These are phyloP conservation scores for Cercis canadensis DNA, from an alignment of 306 rosid genomes.

Conservation along the genomic window DNA sequence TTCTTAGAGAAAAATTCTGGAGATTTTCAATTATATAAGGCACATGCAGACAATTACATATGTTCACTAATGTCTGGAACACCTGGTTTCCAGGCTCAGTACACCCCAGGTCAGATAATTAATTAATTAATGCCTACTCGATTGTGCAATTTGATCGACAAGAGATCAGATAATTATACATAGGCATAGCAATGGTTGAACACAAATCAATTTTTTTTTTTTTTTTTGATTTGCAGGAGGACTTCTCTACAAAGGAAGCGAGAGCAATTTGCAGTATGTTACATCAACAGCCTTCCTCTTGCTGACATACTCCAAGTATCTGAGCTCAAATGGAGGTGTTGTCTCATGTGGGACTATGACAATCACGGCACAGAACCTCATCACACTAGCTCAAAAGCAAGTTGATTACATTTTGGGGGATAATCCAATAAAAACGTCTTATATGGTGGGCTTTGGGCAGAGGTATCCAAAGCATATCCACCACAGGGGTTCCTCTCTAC, in stretches of 20 bases:
- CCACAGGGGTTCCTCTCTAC: constrained; percentile 85
- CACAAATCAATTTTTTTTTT: too few relatives aligned
- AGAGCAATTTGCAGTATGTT: constrained; percentile 84
- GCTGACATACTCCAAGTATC: constrained; percentile 66
- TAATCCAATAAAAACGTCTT: constrained; percentile 72
- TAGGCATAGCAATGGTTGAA: too few relatives aligned
- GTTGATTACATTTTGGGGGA: constrained; percentile 85
- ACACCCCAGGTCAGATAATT: constrained; percentile 68
- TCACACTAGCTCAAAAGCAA: constrained; percentile 67
- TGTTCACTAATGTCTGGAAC: constrained; percentile 77
- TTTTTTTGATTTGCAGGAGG: constrained; percentile 56
- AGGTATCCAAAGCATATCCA: constrained; percentile 70
- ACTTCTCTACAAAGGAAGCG: constrained; percentile 72
- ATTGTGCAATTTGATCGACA: too few relatives aligned
- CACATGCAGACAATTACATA: constrained; percentile 79
- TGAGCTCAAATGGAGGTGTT: constrained; percentile 44
- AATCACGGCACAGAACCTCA: constrained; percentile 49
- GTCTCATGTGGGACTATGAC: constrained; percentile 57
- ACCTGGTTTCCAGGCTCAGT: constrained; percentile 71
- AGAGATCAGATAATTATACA: too few relatives aligned
- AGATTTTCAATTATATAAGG: constrained; percentile 70
- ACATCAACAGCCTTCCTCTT: constrained; percentile 70
- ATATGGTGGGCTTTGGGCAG: constrained; percentile 86
- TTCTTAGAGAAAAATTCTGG: constrained; percentile 58
- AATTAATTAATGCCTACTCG: background rate